Evolutionary conservation across 345 rosid species (phyloP).

Genomic region (Salix brachista): DNA sequence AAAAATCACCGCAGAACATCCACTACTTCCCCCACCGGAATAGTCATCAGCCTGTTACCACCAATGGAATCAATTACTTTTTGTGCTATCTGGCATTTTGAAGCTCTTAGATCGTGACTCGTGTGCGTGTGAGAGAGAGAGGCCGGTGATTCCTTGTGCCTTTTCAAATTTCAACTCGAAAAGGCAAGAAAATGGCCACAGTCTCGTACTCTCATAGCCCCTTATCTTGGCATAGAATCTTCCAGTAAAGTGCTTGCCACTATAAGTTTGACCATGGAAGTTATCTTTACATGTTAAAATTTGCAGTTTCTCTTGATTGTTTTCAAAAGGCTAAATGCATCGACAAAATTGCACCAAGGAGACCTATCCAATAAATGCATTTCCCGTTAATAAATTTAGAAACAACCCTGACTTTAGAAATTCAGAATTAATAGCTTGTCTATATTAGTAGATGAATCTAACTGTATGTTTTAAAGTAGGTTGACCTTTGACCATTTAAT

Average conservation of each 20-base stretch:
- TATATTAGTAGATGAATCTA: too few relatives aligned
- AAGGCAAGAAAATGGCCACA: neutral
- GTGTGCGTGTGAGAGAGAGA: too few relatives aligned
- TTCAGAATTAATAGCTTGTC: too few relatives aligned
- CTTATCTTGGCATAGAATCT: conserved; percentile 20
- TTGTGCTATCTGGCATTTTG: neutral
- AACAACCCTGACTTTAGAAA: too few relatives aligned
- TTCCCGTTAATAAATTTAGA: too few relatives aligned
- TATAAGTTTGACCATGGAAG: conserved; percentile 22
- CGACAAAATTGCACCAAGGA: too few relatives aligned
- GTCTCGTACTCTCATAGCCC: neutral
- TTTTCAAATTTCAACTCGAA: neutral
- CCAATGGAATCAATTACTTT: neutral
- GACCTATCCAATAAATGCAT: too few relatives aligned
- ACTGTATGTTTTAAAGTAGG: too few relatives aligned
- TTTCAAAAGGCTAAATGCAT: too few relatives aligned
- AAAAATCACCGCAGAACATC: neutral
- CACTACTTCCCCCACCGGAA: neutral
- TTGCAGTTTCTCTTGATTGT: neutral
- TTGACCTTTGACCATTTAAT: too few relatives aligned
- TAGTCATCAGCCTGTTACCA: neutral
- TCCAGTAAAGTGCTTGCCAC: conserved; percentile 23
- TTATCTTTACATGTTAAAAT: neutral
- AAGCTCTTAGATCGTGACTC: too few relatives aligned
- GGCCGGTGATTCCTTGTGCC: too few relatives aligned